A percentile compares a stretch with the other conserved stretches of the same genome.
Conservation (phyloP, 2,329 filamentous ascomycete species). For the Ophiostoma piceae region DNA sequence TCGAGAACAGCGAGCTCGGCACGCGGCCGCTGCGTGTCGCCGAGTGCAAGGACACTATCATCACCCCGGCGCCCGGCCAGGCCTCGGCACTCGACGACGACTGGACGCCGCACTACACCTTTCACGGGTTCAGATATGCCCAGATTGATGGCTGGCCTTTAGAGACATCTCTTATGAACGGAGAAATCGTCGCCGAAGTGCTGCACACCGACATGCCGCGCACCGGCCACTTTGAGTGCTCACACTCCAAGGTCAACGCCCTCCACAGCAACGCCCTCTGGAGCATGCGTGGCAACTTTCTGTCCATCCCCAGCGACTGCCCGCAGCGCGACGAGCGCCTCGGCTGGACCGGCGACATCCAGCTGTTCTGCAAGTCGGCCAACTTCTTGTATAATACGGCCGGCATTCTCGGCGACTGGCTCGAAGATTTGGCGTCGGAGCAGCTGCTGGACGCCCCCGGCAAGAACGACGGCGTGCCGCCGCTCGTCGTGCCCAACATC, state of each 20-base stretch:
- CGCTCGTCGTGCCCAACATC: constrained; percentile 31
- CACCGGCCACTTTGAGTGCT: constrained; percentile 49
- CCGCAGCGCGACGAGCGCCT: constrained; percentile 52
- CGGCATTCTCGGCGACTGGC: constrained; percentile 48
- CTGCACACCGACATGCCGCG: constrained; percentile 50
- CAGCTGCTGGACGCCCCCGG: constrained; percentile 32
- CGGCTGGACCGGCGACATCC: constrained; percentile 50
- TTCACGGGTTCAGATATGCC: constrained; percentile 48
- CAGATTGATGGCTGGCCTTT: constrained; percentile 21
- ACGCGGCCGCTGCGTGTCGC: constrained; percentile 41
- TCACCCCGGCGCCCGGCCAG: constrained; percentile 27
- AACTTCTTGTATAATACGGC: constrained; percentile 51
- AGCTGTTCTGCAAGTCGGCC: constrained; percentile 46
- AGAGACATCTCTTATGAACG: no score
- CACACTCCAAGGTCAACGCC: constrained; percentile 47
- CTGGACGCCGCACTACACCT: constrained; percentile 49
- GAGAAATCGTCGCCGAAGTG: constrained; percentile 32
- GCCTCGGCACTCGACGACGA: constrained; percentile 14
- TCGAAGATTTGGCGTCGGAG: constrained; percentile 41
- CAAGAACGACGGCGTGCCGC: constrained; percentile 30
- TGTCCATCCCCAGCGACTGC: constrained; percentile 54
- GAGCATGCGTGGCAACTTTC: constrained; percentile 56
- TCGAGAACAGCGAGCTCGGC: constrained; percentile 45
- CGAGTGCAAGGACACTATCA: constrained; percentile 39
- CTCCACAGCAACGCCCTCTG: constrained; percentile 52